A percentile compares a stretch with the other conserved stretches of the same genome.
phyloP scores from a whole-genome alignment of 2,329 filamentous ascomycete genomes.

The Hypomyces perniciosus region DNA sequence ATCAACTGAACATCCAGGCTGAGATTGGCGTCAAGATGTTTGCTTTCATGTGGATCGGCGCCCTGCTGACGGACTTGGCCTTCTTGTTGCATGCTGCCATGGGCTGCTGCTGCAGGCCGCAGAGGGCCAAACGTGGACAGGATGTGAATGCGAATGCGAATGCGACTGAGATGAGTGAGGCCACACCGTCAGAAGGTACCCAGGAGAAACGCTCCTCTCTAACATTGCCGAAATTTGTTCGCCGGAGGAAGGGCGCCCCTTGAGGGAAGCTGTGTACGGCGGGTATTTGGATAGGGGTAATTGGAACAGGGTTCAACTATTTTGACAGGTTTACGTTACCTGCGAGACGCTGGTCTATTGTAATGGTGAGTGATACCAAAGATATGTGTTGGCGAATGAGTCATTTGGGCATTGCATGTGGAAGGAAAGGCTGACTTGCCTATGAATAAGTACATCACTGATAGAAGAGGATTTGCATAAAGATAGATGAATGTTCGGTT shows the following conservation, averaged over 20 bases:
- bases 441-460: too few species aligned
- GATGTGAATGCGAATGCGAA: not conserved
- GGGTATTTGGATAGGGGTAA: not conserved
- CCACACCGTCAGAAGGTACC: constrained; percentile 1
- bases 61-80: constrained; percentile 59
- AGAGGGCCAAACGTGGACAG: constrained; percentile 1
- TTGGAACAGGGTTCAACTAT: not conserved
- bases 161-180: not conserved
- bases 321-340: too few species aligned
- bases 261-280: not conserved
- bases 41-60: constrained; percentile 83
- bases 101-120: constrained; percentile 63
- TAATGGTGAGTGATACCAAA: too few species aligned
- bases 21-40: constrained; percentile 69
- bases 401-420: too few species aligned
- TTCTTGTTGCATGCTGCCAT: constrained; percentile 69
- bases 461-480: too few species aligned
- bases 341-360: too few species aligned
- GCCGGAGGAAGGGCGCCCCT: constrained; percentile 8
- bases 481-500: too few species aligned
- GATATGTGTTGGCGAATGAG: too few species aligned
- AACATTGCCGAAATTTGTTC: constrained; percentile 5
- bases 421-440: too few species aligned
- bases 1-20: constrained; percentile 70
- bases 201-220: not conserved